Conservation (phyloP, 768 basidiomycete species). For the Tricholoma sp. region DNA sequence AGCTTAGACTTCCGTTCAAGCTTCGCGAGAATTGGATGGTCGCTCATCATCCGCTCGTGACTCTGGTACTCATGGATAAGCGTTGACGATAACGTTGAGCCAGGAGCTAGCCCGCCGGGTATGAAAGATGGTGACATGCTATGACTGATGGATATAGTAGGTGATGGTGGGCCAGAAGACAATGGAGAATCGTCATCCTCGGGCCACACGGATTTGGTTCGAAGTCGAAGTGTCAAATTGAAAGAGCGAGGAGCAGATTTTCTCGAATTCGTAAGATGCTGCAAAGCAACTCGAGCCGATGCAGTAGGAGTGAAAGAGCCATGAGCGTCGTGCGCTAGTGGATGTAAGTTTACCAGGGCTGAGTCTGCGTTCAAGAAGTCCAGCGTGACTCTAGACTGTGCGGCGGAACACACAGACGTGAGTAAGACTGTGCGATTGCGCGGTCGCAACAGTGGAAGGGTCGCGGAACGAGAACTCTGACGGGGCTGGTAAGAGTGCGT, state of each 20-base stretch:
- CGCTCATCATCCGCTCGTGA: constrained; percentile 5
- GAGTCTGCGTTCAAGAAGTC: constrained; percentile 8
- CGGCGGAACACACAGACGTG: constrained; percentile 12
- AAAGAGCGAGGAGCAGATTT: constrained; percentile 1
- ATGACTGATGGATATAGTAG: constrained; percentile 36
- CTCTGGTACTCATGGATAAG: constrained; percentile 7
- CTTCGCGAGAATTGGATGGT: constrained; percentile 42
- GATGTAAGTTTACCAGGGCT: constrained; percentile 7
- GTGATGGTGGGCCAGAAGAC: constrained; percentile 16
- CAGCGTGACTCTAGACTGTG: constrained; percentile 14
- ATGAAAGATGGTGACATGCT: constrained; percentile 26
- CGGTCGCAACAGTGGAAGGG: constrained; percentile 1
- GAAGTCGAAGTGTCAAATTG: constrained; percentile 3
- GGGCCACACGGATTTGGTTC: constrained; percentile 3
- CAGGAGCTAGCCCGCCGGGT: constrained; percentile 7
- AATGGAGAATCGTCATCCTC: constrained; percentile 16
- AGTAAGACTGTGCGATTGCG: constrained; percentile 16
- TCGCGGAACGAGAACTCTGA: neutral
- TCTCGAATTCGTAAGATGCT: constrained; percentile 6
- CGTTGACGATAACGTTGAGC: constrained; percentile 16
- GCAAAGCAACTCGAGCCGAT: constrained; percentile 13
- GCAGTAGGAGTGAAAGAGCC: constrained; percentile 19
- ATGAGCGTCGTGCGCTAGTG: constrained; percentile 10
- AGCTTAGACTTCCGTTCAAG: constrained; percentile 51
- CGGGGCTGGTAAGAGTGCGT: neutral